Evolutionary conservation across 2,329 filamentous ascomycete genomes (phyloP).

Genomic region (Arthrobotrys conoides): DNA sequence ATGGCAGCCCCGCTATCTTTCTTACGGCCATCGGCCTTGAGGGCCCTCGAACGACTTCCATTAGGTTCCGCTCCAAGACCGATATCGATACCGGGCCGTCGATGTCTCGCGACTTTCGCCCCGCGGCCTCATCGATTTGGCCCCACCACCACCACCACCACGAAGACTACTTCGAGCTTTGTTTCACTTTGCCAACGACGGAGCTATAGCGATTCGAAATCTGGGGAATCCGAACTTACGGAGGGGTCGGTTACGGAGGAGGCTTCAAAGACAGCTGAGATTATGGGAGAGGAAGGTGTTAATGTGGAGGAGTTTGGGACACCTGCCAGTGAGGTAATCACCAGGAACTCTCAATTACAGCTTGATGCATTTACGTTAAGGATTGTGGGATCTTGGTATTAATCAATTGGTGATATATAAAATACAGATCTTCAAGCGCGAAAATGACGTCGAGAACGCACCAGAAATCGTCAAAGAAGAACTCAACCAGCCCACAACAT

Average conservation of each 20-base stretch:
- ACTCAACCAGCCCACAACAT: constrained; percentile 64
- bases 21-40: constrained; percentile 40
- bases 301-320: constrained; percentile 56
- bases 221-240: not conserved
- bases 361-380: not conserved
- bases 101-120: constrained; percentile 43
- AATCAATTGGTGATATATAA: constrained; percentile 7
- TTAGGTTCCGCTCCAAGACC: constrained; percentile 17
- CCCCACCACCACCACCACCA: constrained; percentile 8
- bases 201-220: constrained; percentile 27
- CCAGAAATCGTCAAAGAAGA: constrained; percentile 78
- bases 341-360: no score
- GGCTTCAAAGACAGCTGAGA: constrained; percentile 33
- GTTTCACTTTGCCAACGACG: constrained; percentile 40
- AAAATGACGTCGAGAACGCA: constrained; percentile 75
- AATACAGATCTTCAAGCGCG: constrained; percentile 74
- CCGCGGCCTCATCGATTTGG: constrained; percentile 32
- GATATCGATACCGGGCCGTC: constrained; percentile 31
- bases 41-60: constrained; percentile 37
- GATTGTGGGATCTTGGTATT: not conserved
- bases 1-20: constrained; percentile 52
- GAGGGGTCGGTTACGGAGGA: constrained; percentile 51
- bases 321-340: constrained; percentile 51
- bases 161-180: constrained; percentile 9
- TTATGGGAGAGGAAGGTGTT: constrained; percentile 53